Conservation (phyloP, 495 filamentous ascomycete genomes). For the Jackrogersella minutella region DNA sequence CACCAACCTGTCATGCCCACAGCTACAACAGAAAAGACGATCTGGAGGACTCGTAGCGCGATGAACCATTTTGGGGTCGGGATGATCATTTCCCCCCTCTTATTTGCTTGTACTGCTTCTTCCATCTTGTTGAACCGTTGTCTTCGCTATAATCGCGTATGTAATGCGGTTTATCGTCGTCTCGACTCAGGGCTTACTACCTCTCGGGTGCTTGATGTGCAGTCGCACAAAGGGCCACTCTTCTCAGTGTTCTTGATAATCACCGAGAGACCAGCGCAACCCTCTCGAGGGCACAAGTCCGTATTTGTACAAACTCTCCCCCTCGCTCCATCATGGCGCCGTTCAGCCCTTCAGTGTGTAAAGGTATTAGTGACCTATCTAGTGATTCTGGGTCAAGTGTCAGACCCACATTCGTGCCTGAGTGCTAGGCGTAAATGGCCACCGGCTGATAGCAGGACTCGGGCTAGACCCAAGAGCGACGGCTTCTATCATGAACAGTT, state of each 20-base stretch:
- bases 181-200: background rate
- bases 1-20: constrained; percentile 50
- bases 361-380: background rate
- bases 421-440: background rate
- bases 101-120: constrained; percentile 24
- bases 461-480: background rate
- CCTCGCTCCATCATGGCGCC: background rate
- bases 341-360: constrained; percentile 15
- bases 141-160: background rate
- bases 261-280: background rate
- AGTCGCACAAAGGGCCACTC: background rate
- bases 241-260: background rate
- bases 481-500: background rate
- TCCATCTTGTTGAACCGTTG: constrained; percentile 14
- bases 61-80: constrained; percentile 52
- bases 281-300: background rate
- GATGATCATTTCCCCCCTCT: constrained; percentile 38
- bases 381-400: constrained; percentile 1
- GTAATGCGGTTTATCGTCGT: background rate
- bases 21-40: constrained; percentile 49
- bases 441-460: background rate
- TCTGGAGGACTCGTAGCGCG: constrained; percentile 50
- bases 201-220: background rate
- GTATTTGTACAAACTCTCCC: constrained; percentile 31
- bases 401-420: constrained; percentile 15